Evolutionary conservation across 306 rosid species (phyloP), one percentile per base, ranked within the genome.

Genomic region (Astragalus glycyphyllos): DNA sequence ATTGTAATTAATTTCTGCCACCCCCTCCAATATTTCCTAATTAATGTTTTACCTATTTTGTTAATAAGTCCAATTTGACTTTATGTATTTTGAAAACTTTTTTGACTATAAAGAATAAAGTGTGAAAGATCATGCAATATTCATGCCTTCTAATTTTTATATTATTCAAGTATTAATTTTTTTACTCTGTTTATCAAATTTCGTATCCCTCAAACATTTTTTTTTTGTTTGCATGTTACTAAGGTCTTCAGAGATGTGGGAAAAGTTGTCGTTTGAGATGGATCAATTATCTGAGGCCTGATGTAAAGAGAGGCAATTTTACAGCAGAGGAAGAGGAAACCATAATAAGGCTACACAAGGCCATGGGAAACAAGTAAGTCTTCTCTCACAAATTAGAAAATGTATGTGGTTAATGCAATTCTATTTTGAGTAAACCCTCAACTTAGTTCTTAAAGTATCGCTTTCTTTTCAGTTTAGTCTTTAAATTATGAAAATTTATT

Each of bases 211-310:
- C 17, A 72, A 48, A 32, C 32, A 11, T 73, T 11, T 40, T 76
- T 73, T 11, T 40, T 76, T n/a, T 15, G 8, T 64, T 12, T 47
- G 3, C 11, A 3, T 47, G 11, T 66, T 53, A 13, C 61, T 10
- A 65, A 94, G 98, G 98, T 41, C 80, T 94, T 57, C 48, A 76
- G 20, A 45, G 98, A 66, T 94, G 98, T 64, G 98, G 98, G 2
- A 94, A 94, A 73, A 94, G 98, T 65, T 94, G 98, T 74, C 97
- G 98, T 23, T 46, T 94, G 78, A 94, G 98, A 84, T 94, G 98
- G 98, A 90, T 94, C 56, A 94, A 94, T 77, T 94, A 94, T 79
- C 90, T 94, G 4, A 85, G 97, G 53, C 98, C 98, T 11, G 98
- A 94, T 72, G 78, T 94, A 15, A 94, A 94, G 81, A 78, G 98